These are phyloP conservation scores for Kazachstania taianensis DNA, from an alignment of 805 yeast genomes.

Conservation along the genomic window DNA sequence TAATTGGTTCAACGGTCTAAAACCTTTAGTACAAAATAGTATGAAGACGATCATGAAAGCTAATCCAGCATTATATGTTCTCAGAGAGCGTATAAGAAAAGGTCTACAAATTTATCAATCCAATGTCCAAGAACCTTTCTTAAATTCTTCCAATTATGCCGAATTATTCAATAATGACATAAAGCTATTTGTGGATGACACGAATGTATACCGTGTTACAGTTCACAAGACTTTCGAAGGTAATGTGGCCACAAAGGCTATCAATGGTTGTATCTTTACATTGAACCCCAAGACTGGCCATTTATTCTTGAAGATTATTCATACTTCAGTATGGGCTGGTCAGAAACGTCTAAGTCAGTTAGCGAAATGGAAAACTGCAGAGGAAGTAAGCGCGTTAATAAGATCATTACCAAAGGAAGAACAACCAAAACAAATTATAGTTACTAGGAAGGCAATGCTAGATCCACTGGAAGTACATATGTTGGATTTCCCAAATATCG, in stretches of 20 bases:
- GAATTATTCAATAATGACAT: conserved; percentile 79
- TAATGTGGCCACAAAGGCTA: conserved; percentile 81
- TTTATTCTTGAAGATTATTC: conserved; percentile 77
- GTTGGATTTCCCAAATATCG: conserved; percentile 90
- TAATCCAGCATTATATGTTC: conserved; percentile 83
- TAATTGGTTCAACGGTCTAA: conserved; percentile 93
- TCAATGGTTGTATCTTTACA: conserved; percentile 87
- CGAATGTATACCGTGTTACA: conserved; percentile 86
- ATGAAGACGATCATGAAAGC: conserved; percentile 91
- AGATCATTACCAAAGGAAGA: conserved; percentile 86
- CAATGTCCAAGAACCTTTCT: conserved; percentile 84
- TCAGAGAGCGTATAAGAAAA: conserved; percentile 88
- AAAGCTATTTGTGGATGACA: conserved; percentile 84
- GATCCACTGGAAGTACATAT: conserved; percentile 96
- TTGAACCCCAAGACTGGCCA: conserved; percentile 89
- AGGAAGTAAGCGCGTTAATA: conserved; percentile 86
- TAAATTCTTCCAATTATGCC: conserved; percentile 81
- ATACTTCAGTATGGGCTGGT: conserved; percentile 94
- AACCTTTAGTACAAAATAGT: conserved; percentile 80
- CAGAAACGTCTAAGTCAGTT: conserved; percentile 87
- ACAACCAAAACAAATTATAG: conserved; percentile 87
- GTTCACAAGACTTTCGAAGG: conserved; percentile 91
- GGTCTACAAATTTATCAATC: conserved; percentile 90
- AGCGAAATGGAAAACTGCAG: conserved; percentile 98
- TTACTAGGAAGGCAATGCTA: conserved; percentile 78